These are phyloP conservation scores for Inonotus hispidus DNA, from an alignment of 1,284 basidiomycete species.

Conservation along the genomic window DNA sequence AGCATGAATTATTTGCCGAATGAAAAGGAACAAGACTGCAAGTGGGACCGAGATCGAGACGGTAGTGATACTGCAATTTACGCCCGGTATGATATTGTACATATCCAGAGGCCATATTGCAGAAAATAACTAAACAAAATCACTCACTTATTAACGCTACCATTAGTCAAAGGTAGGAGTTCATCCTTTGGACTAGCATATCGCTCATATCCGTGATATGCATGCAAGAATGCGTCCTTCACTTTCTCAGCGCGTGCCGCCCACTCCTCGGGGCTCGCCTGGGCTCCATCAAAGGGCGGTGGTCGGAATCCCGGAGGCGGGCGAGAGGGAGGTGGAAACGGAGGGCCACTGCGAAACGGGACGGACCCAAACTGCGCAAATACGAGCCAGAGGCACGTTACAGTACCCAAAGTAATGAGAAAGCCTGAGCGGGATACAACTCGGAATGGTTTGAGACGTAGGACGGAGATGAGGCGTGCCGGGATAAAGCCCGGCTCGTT, in stretches of 20 bases:
- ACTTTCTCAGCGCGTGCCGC: constrained; percentile 36
- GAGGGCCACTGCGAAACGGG: background rate
- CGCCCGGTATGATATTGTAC: too few species aligned
- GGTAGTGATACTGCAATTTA: too few species aligned
- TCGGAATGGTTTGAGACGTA: constrained; percentile 7
- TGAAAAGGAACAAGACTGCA: too few species aligned
- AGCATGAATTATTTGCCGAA: too few species aligned
- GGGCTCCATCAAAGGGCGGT: background rate
- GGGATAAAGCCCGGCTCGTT: background rate
- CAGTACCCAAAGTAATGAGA: constrained; percentile 1
- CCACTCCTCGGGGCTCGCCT: constrained; percentile 10
- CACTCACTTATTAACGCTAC: constrained; percentile 28
- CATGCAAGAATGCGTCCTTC: constrained; percentile 50
- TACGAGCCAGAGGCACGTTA: constrained; percentile 11
- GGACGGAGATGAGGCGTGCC: constrained; percentile 3
- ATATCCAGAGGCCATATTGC: background rate
- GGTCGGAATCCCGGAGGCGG: constrained; percentile 1
- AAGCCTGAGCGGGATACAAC: background rate
- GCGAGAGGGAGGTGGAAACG: constrained; percentile 4
- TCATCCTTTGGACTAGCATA: constrained; percentile 57
- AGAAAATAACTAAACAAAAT: background rate
- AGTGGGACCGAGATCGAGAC: too few species aligned
- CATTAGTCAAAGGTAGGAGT: constrained; percentile 40
- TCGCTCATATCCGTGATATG: constrained; percentile 48
- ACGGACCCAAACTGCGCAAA: constrained; percentile 5